Conservation (phyloP, 2,329 filamentous ascomycete species). For the Pyrenophora graminea region DNA sequence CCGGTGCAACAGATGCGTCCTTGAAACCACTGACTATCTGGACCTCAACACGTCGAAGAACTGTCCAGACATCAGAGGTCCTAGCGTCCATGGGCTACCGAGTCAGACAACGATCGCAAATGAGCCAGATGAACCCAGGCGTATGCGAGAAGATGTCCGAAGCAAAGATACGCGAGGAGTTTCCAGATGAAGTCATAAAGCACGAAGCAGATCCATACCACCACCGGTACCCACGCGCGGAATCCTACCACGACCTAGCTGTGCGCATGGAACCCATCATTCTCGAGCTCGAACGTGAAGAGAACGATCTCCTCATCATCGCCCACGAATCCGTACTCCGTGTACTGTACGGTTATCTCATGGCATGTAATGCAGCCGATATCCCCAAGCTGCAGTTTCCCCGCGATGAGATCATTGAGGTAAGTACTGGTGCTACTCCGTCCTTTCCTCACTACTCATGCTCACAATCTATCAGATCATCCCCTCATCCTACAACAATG, state of each 20-base stretch:
- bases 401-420: conserved; percentile 95
- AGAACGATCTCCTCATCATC: conserved; percentile 97
- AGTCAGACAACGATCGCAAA: conserved; percentile 88
- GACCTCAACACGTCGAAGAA: conserved; percentile 90
- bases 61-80: conserved; percentile 84
- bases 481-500: conserved; percentile 95
- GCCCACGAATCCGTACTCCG: conserved; percentile 97
- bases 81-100: conserved; percentile 81
- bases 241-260: conserved; percentile 99
- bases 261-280: conserved; percentile 97
- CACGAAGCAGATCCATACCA: conserved; percentile 96
- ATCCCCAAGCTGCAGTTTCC: conserved; percentile 94
- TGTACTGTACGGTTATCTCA: conserved; percentile 94
- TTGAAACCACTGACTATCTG: conserved; percentile 85
- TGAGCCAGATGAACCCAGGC: conserved; percentile 96
- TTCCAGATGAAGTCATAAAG: conserved; percentile 88
- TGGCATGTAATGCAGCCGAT: conserved; percentile 95
- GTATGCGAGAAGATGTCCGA: conserved; percentile 95
- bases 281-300: conserved; percentile 92
- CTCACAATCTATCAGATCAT: conserved; percentile 66
- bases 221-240: conserved; percentile 90
- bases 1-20: conserved; percentile 68
- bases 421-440: conserved; percentile 34
- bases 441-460: background rate
- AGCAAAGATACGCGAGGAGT: conserved; percentile 75